Conservation (phyloP, 176 grass and related monocot genomes). For the Aegilops speltoides region DNA sequence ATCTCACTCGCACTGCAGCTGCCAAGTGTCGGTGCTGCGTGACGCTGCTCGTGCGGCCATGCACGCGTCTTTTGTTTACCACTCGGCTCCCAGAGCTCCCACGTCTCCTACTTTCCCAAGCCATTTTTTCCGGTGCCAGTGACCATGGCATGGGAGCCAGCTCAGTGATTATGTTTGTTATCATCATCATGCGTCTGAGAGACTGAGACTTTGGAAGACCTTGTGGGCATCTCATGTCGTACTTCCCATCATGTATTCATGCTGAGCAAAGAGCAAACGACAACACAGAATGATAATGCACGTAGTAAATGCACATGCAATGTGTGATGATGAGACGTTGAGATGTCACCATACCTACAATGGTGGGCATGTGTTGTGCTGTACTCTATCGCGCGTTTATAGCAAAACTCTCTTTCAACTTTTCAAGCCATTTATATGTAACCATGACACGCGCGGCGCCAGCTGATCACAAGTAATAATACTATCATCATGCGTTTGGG, state of each 20-base stretch:
- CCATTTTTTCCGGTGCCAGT: background rate
- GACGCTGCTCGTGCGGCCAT: slow-evolving; percentile 27
- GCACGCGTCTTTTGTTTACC: background rate
- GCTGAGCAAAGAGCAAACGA: no score
- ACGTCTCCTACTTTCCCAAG: no score
- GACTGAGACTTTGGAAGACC: no score
- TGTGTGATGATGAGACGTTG: background rate
- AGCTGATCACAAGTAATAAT: no score
- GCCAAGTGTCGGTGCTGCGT: slow-evolving; percentile 32
- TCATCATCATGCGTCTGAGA: no score
- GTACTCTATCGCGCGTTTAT: no score
- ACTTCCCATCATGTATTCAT: background rate
- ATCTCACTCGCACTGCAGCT: background rate
- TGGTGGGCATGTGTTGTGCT: background rate
- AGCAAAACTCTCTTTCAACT: background rate
- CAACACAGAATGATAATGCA: no score
- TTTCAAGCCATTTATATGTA: no score
- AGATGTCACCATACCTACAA: no score
- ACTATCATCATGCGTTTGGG: background rate
- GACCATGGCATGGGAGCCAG: background rate
- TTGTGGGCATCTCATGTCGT: background rate
- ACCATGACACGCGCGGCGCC: no score
- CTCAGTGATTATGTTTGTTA: background rate
- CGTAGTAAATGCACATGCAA: background rate
- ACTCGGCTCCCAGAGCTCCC: background rate